Evolutionary conservation across 2,329 filamentous ascomycete species (phyloP).

Genomic region (Leptodontidium sp.): DNA sequence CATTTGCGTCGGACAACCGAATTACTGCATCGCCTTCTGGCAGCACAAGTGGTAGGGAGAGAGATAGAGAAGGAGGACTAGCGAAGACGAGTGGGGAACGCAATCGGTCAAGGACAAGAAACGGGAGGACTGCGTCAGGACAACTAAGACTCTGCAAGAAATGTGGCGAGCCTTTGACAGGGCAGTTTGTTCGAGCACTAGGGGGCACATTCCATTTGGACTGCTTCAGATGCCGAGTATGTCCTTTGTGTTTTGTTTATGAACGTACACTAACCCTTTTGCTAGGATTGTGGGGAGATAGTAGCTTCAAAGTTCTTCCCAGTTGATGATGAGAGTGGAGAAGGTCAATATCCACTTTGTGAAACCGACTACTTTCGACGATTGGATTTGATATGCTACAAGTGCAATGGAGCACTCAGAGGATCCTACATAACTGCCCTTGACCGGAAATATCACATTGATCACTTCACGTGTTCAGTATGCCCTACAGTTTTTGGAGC

Average conservation of each 20-base stretch:
- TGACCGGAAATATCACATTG: slow-evolving; percentile 98
- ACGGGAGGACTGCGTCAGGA: slow-evolving; percentile 64
- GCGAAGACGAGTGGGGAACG: slow-evolving; percentile 59
- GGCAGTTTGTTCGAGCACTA: slow-evolving; percentile 94
- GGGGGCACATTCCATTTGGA: slow-evolving; percentile 96
- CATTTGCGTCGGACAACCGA: slow-evolving; percentile 41
- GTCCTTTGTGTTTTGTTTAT: slow-evolving; percentile 31
- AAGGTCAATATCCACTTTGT: slow-evolving; percentile 91
- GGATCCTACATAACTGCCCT: slow-evolving; percentile 98
- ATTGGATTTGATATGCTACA: slow-evolving; percentile 87
- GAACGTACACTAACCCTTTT: slow-evolving; percentile 37
- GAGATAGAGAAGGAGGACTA: slow-evolving; percentile 36
- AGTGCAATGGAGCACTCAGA: slow-evolving; percentile 90
- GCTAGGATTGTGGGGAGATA: slow-evolving; percentile 92
- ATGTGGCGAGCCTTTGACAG: slow-evolving; percentile 85
- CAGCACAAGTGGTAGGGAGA: slow-evolving; percentile 41
- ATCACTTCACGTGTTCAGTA: slow-evolving; percentile 97
- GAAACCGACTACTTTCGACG: slow-evolving; percentile 98
- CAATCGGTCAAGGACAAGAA: slow-evolving; percentile 62
- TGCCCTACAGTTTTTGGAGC: slow-evolving; percentile 98
- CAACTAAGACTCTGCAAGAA: slow-evolving; percentile 80
- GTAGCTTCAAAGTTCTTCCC: slow-evolving; percentile 99
- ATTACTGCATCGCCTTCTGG: slow-evolving; percentile 39
- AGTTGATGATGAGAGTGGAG: slow-evolving; percentile 86
- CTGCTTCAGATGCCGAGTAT: slow-evolving; percentile 95